phyloP scores from a whole-genome alignment of 208 protist species.

The Leishmania lainsoni region DNA sequence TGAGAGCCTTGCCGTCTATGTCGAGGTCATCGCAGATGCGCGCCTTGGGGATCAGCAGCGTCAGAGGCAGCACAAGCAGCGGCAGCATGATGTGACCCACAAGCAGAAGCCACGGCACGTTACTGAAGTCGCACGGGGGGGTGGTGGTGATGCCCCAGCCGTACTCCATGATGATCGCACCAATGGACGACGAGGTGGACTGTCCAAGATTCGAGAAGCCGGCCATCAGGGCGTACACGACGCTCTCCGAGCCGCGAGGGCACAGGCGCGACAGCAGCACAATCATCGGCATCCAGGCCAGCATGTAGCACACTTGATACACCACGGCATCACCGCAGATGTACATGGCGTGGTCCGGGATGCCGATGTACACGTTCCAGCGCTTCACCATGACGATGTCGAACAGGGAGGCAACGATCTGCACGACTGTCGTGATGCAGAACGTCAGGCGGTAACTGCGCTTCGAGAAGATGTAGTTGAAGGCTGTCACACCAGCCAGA shows the following conservation, averaged over 20 bases:
- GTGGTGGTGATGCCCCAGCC: slow-evolving; percentile 36
- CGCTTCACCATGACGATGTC: slow-evolving; percentile 72
- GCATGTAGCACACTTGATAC: slow-evolving; percentile 50
- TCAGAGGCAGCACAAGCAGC: slow-evolving; percentile 45
- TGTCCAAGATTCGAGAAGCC: slow-evolving; percentile 74
- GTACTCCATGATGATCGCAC: slow-evolving; percentile 51
- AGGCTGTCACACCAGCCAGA: slow-evolving; percentile 44
- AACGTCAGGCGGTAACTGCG: slow-evolving; percentile 53
- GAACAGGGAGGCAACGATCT: slow-evolving; percentile 46
- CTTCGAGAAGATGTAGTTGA: slow-evolving; percentile 65
- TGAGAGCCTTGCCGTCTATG: slow-evolving; percentile 29
- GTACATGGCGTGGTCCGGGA: slow-evolving; percentile 67
- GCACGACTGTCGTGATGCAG: slow-evolving; percentile 33
- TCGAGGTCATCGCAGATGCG: slow-evolving; percentile 60
- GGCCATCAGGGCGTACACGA: slow-evolving; percentile 77
- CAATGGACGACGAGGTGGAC: slow-evolving; percentile 40
- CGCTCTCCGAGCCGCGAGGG: slow-evolving; percentile 71
- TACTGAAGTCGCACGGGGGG: slow-evolving; percentile 60
- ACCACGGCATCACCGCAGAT: slow-evolving; percentile 67
- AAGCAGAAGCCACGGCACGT: slow-evolving; percentile 53
- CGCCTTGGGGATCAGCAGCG: slow-evolving; percentile 50
- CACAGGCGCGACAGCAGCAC: slow-evolving; percentile 81
- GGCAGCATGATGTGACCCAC: slow-evolving; percentile 57
- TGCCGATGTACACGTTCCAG: slow-evolving; percentile 51
- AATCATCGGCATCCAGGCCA: slow-evolving; percentile 76